These are phyloP conservation scores for Helianthus annuus DNA, from an alignment of 129 eudicot genomes.

Conservation along the genomic window HanXRQr2.0-SUNRISE NC_035449.2:51324361-51324860, in stretches of 20 bases:
- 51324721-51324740: slow-evolving; percentile 12
- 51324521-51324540: too few relatives aligned
- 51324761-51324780: slow-evolving; percentile 24
- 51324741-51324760: slow-evolving; percentile 14
- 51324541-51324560: too few relatives aligned
- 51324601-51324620: slow-evolving; percentile 13
- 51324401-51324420: too few relatives aligned
- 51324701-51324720: neutral
- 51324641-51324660: slow-evolving; percentile 16
- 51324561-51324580: too few relatives aligned
- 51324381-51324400: too few relatives aligned
- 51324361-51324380: too few relatives aligned
- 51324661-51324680: neutral
- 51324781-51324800: neutral
- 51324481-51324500: too few relatives aligned
- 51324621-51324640: neutral
- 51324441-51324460: too few relatives aligned
- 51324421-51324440: too few relatives aligned
- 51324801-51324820: slow-evolving; percentile 9
- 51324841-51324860: slow-evolving; percentile 16
- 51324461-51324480: too few relatives aligned
- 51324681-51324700: slow-evolving; percentile 12
- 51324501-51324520: too few relatives aligned
- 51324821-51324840: slow-evolving; percentile 27
- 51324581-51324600: neutral